phyloP scores from a whole-genome alignment of 2,329 filamentous ascomycete species.

The Fusarium incarnatum region DNA sequence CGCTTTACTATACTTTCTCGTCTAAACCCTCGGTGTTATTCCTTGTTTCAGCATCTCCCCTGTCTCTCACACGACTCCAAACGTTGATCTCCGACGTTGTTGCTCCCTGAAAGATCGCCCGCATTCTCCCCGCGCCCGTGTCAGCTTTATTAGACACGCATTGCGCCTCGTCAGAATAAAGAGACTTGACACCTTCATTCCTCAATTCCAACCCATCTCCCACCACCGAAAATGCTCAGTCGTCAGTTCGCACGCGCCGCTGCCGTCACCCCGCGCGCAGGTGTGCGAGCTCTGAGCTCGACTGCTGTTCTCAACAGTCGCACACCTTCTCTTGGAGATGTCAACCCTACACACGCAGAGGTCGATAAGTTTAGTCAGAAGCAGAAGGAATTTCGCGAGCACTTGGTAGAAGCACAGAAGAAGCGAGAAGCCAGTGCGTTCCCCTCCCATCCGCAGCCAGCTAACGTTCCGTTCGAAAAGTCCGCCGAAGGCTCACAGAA shows the following conservation, averaged over 20 bases:
- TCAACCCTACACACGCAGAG: constrained; percentile 73
- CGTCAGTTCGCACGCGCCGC: constrained; percentile 62
- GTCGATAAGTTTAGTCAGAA: constrained; percentile 82
- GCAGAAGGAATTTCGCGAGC: constrained; percentile 88
- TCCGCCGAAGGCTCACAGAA: constrained; percentile 54
- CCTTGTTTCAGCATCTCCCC: constrained; percentile 32
- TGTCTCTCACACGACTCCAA: constrained; percentile 33
- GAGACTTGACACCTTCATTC: constrained; percentile 28
- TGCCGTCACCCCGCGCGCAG: constrained; percentile 58
- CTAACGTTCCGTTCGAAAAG: constrained; percentile 59
- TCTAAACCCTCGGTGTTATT: constrained; percentile 35
- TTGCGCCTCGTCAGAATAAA: constrained; percentile 18
- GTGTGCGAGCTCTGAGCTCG: constrained; percentile 68
- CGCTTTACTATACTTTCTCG: constrained; percentile 26
- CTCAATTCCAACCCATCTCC: constrained; percentile 28
- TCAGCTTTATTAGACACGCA: constrained; percentile 34
- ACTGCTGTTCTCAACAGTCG: constrained; percentile 59
- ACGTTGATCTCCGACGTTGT: constrained; percentile 38
- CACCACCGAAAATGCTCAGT: constrained; percentile 58
- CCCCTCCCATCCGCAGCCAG: constrained; percentile 54
- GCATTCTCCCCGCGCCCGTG: constrained; percentile 28
- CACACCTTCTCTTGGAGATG: constrained; percentile 85
- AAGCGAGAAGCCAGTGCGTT: constrained; percentile 87
- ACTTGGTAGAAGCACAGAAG: constrained; percentile 80
- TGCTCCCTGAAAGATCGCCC: constrained; percentile 30